phyloP scores from a whole-genome alignment of 1,284 basidiomycete species.

The Cutaneotrichosporon sp. region DNA sequence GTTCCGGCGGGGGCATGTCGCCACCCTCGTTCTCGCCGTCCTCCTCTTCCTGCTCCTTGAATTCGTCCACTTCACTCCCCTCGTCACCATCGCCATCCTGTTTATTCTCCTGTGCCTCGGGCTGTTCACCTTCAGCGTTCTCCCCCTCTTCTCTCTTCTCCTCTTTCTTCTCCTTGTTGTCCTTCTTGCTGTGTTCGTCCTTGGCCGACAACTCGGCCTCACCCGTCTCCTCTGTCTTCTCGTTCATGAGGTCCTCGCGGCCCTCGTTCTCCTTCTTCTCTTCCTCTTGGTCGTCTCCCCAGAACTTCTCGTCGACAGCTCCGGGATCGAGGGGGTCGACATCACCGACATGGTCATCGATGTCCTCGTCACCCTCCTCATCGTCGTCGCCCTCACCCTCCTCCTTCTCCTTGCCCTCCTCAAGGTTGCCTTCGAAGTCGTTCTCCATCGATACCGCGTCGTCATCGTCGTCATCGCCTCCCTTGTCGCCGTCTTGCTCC shows the following conservation, averaged over 20 bases:
- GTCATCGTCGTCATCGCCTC: conserved; percentile 61
- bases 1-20: conserved; percentile 44
- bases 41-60: conserved; percentile 41
- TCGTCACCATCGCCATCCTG: conserved; percentile 32
- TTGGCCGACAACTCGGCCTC: conserved; percentile 73
- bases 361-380: conserved; percentile 56
- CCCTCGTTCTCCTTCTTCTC: conserved; percentile 46
- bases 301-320: conserved; percentile 92
- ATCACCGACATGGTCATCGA: conserved; percentile 80
- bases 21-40: conserved; percentile 48
- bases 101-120: conserved; percentile 36
- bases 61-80: conserved; percentile 24
- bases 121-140: conserved; percentile 17
- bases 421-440: conserved; percentile 70
- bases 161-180: conserved; percentile 44
- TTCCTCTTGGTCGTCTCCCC: conserved; percentile 72
- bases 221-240: conserved; percentile 46
- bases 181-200: conserved; percentile 52
- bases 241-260: conserved; percentile 48
- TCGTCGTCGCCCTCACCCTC: conserved; percentile 56
- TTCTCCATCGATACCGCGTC: conserved; percentile 58
- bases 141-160: conserved; percentile 36
- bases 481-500: conserved; percentile 52
- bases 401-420: conserved; percentile 64
- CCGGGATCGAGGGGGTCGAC: conserved; percentile 81